phyloP scores from a whole-genome alignment of 2,329 filamentous ascomycete species.

The Calonectria naviculata region DNA sequence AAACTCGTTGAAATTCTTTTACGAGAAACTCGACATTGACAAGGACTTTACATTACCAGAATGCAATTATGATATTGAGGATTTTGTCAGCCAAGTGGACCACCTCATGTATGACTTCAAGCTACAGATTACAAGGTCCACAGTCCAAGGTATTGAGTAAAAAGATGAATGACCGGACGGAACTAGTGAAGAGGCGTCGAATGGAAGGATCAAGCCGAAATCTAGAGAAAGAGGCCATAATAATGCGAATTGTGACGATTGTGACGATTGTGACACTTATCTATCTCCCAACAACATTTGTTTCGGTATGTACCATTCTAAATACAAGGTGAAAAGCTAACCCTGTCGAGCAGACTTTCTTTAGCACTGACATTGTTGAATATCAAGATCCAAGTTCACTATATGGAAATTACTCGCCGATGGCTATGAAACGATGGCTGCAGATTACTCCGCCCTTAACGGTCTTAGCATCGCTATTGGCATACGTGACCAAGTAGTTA shows the following conservation, averaged over 20 bases:
- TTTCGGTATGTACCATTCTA: conserved; percentile 5
- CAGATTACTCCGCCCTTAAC: background rate
- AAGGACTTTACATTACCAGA: background rate
- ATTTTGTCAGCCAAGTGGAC: background rate
- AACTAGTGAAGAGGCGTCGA: conserved; percentile 5
- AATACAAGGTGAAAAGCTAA: background rate
- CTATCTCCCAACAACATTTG: conserved; percentile 13
- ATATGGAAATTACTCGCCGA: background rate
- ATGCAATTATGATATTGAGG: conserved; percentile 4
- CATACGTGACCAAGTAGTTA: background rate
- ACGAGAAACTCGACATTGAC: background rate
- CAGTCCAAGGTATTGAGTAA: background rate
- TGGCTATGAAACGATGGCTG: conserved; percentile 11
- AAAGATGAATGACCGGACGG: background rate
- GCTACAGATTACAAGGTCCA: background rate
- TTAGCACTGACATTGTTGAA: conserved; percentile 15
- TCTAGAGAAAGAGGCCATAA: conserved; percentile 9
- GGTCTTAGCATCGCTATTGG: background rate
- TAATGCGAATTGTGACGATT: conserved; percentile 6
- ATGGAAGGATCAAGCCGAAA: conserved; percentile 5
- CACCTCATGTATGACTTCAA: conserved; percentile 4
- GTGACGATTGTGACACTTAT: conserved; percentile 12
- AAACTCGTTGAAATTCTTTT: background rate
- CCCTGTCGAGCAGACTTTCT: background rate
- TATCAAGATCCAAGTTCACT: background rate